A percentile compares a stretch with the other conserved stretches of the same genome.
These are phyloP conservation scores for Omphalotus olearius DNA, from an alignment of 1,284 basidiomycete genomes.

Conservation along the genomic window DNA sequence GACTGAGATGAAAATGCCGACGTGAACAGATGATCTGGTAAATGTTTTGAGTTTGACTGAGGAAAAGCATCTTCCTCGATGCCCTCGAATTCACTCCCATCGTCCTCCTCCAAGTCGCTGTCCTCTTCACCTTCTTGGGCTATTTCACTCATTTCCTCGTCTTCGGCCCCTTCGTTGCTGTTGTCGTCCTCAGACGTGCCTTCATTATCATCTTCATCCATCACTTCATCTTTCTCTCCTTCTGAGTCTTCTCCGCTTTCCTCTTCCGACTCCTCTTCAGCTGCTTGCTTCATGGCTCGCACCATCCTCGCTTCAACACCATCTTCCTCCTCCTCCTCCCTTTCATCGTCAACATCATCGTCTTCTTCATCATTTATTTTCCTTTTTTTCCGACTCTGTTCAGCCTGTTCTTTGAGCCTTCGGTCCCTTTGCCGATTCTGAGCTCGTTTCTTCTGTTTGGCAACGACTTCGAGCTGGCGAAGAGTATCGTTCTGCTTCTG, in stretches of 20 bases:
- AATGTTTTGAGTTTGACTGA: constrained; percentile 30
- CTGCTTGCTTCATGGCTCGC: constrained; percentile 11
- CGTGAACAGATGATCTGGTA: constrained; percentile 45
- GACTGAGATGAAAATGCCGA: constrained; percentile 38
- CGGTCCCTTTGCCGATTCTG: constrained; percentile 41
- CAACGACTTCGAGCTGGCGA: constrained; percentile 29
- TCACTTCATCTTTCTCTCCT: neutral
- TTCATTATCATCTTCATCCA: constrained; percentile 18
- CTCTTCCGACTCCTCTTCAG: constrained; percentile 10
- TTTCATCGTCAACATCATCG: constrained; percentile 10
- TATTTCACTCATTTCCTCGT: constrained; percentile 13
- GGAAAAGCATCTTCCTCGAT: constrained; percentile 16
- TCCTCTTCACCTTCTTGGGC: constrained; percentile 11
- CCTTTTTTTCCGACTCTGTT: constrained; percentile 14
- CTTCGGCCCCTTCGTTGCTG: constrained; percentile 7
- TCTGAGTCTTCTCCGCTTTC: constrained; percentile 5
- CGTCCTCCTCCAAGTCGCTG: constrained; percentile 5
- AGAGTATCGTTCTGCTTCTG: constrained; percentile 28
- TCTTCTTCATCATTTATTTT: constrained; percentile 15
- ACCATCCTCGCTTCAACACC: constrained; percentile 14
- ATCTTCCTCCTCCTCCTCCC: constrained; percentile 16
- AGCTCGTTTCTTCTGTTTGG: constrained; percentile 32
- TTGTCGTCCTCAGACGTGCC: constrained; percentile 20
- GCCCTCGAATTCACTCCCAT: constrained; percentile 13
- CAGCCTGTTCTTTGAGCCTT: constrained; percentile 22